Percentiles rank a stretch among this genome's conserved stretches.
Evolutionary conservation across 768 basidiomycete species (phyloP).

Genomic region (Auricularia sp.): DNA sequence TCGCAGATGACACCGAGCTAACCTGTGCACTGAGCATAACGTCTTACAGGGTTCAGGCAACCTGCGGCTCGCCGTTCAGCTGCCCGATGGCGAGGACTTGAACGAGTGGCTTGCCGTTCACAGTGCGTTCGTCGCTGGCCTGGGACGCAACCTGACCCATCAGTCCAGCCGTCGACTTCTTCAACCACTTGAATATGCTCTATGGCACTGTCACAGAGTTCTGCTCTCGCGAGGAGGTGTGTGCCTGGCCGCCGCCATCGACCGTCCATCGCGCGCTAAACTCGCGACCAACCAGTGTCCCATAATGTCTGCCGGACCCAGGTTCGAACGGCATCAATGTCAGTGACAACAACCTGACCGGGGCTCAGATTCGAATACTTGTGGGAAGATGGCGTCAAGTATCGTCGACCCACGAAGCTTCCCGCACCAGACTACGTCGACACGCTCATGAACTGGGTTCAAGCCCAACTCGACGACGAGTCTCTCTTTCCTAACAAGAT

Average conservation of each 20-base stretch:
- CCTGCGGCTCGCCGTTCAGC: slow-evolving; percentile 77
- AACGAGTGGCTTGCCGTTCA: slow-evolving; percentile 99
- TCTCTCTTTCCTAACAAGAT: slow-evolving; percentile 89
- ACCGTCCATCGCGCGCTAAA: slow-evolving; percentile 2
- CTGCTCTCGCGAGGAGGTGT: slow-evolving; percentile 85
- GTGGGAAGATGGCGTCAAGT: slow-evolving; percentile 85
- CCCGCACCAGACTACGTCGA: slow-evolving; percentile 95
- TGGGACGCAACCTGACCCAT: slow-evolving; percentile 3
- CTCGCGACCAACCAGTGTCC: slow-evolving; percentile 49
- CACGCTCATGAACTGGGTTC: slow-evolving; percentile 97
- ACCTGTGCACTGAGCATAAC: not conserved
- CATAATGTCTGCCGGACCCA: slow-evolving; percentile 92
- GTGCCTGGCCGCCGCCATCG: slow-evolving; percentile 12
- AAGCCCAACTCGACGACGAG: slow-evolving; percentile 86
- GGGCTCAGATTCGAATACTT: slow-evolving; percentile 75
- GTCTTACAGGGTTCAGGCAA: slow-evolving; percentile 81
- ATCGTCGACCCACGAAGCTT: slow-evolving; percentile 87
- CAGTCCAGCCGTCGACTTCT: slow-evolving; percentile 86
- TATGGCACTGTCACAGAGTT: slow-evolving; percentile 98
- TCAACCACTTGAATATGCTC: slow-evolving; percentile 98
- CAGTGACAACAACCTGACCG: not conserved
- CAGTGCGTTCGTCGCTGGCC: slow-evolving; percentile 39
- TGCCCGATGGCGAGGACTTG: slow-evolving; percentile 93
- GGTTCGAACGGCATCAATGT: slow-evolving; percentile 36
- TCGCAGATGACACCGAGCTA: not conserved